Evolutionary conservation across 1,284 basidiomycete genomes (phyloP), one percentile per base, ranked within the genome.

Genomic region (Rhodotorula sp.): DNA sequence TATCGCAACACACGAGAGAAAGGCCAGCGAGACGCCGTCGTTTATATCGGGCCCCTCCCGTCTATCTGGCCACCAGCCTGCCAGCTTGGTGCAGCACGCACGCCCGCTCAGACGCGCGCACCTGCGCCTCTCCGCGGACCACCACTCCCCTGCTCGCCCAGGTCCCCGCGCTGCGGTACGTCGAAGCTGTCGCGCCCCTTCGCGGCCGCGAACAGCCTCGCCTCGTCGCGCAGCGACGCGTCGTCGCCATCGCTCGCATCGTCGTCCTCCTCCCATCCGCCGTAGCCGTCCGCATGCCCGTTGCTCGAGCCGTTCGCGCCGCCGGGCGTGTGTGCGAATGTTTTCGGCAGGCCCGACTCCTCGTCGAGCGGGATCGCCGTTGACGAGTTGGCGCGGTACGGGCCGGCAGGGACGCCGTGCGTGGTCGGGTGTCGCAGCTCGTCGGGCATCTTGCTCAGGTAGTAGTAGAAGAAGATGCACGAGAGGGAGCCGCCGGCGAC

Each of bases 401-500:
- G 66, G 49, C 55, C 55, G 8, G 55, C 45, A 14, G 67, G 58
- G 23, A 50, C 56, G 23, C 61, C 64, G 34, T 46, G 48, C 19
- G 64, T 67, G 7, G 73, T 72, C 23, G 73, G 73, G 59, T 71
- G 65, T 16, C 70, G 67, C 5, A 74, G 62, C 56, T 72, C 73
- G 64, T 70, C 73, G 17, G 73, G 73, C 73, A 74, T 74, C 57
- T 70, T 62, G 66, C 59, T 49, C 48, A 77, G 69, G 83, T 90
- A 90, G 76, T 91, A 81, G 83, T 96, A 97, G 85, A 98, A 99
- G 79, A 87, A 89, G 19, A 88, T 86, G 21, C 91, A 90, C 27
- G 93, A 90, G 69, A 99, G 86, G 80, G 94, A 97, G 0, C 92
- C 92, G 12, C 96, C 96, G 5, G 90, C 92, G 50, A 95, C 92